phyloP scores from a whole-genome alignment of 2,329 filamentous ascomycete genomes.

The Pseudopyrenochaeta lycopersici region DNA sequence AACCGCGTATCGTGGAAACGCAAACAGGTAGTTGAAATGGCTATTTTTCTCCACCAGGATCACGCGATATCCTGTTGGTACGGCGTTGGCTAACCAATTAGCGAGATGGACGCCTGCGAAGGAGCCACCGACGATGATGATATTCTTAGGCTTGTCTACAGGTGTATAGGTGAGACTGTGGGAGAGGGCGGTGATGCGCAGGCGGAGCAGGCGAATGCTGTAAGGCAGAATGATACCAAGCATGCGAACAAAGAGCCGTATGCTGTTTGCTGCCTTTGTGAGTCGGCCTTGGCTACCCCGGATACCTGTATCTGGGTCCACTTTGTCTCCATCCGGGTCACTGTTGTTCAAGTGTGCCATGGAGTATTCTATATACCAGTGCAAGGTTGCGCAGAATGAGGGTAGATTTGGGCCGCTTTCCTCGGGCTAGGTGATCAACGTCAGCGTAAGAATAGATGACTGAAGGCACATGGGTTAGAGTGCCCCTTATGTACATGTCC shows the following conservation, averaged over 20 bases:
- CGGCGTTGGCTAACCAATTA: not conserved
- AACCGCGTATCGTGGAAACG: constrained; percentile 67
- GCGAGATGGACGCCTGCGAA: not conserved
- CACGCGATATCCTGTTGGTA: constrained; percentile 55
- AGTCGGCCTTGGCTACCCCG: not conserved
- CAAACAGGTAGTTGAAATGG: constrained; percentile 70
- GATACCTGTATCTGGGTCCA: not conserved
- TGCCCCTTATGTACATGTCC: too few species aligned
- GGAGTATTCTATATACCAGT: not conserved
- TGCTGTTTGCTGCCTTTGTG: not conserved
- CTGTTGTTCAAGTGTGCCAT: not conserved
- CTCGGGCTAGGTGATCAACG: too few species aligned
- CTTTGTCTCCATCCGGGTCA: not conserved
- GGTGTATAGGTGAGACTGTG: not conserved
- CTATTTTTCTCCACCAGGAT: constrained; percentile 67
- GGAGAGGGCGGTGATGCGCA: not conserved
- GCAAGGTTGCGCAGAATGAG: too few species aligned
- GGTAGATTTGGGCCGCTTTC: too few species aligned
- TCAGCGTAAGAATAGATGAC: too few species aligned
- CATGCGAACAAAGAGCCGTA: not conserved
- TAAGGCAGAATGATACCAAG: not conserved
- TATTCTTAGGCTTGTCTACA: not conserved
- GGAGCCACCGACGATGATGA: not conserved
- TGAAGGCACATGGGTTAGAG: too few species aligned
- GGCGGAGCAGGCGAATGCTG: not conserved